Evolutionary conservation across 371 early-diverging fungal genomes (phyloP).

Genomic region (Apophysomyces trapeziformis): DNA sequence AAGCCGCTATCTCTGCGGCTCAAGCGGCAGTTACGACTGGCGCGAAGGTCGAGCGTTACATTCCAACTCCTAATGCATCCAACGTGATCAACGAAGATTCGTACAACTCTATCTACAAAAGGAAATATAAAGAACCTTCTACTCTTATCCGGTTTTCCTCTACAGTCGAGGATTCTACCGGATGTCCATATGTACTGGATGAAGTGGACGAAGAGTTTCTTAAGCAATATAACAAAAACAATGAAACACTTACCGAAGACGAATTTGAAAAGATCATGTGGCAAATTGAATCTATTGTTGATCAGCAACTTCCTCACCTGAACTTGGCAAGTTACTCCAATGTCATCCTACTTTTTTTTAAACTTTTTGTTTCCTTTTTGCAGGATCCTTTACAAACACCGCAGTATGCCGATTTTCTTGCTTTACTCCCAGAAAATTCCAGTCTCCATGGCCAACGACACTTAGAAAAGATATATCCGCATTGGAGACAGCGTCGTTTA

Average conservation of each 20-base stretch:
- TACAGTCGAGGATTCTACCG: constrained; percentile 85
- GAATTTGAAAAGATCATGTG: constrained; percentile 82
- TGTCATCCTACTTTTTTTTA: not conserved
- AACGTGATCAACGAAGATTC: constrained; percentile 54
- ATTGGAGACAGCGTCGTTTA: constrained; percentile 53
- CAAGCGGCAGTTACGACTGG: constrained; percentile 72
- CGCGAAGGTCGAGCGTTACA: constrained; percentile 64
- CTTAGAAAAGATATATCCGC: constrained; percentile 35
- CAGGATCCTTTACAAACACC: constrained; percentile 52
- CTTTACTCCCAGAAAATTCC: constrained; percentile 17
- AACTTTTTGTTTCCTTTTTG: not conserved
- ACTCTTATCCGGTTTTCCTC: constrained; percentile 87
- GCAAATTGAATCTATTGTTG: constrained; percentile 69
- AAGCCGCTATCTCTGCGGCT: constrained; percentile 88
- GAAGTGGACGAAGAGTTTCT: constrained; percentile 84
- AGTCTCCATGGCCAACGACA: constrained; percentile 28
- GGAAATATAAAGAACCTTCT: constrained; percentile 71
- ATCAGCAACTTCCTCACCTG: constrained; percentile 50
- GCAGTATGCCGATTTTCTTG: constrained; percentile 29
- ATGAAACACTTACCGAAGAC: constrained; percentile 60
- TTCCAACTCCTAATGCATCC: constrained; percentile 95
- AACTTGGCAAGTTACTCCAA: constrained; percentile 40
- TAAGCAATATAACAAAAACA: constrained; percentile 50
- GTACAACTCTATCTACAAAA: constrained; percentile 71
- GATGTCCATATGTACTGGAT: constrained; percentile 87